phyloP scores from a whole-genome alignment of 1,139 yeast species.

The Kodamaea sp. region DNA sequence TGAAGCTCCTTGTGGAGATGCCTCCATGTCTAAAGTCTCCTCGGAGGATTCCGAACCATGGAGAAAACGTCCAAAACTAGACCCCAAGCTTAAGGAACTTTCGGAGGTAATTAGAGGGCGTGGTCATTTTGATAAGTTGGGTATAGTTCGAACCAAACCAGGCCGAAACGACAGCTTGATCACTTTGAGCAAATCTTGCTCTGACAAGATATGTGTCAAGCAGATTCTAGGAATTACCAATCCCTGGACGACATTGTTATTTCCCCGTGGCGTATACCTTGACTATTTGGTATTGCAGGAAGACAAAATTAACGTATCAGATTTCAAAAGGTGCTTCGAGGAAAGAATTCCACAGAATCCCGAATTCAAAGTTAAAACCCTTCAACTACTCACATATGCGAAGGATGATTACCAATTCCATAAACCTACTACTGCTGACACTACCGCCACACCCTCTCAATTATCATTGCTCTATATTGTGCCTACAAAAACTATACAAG shows the following conservation, averaged over 20 bases:
- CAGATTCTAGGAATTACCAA: conserved; percentile 65
- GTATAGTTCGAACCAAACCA: conserved; percentile 85
- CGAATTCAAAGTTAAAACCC: conserved; percentile 10
- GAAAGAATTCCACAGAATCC: conserved; percentile 25
- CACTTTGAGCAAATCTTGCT: conserved; percentile 79
- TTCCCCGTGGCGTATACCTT: conserved; percentile 48
- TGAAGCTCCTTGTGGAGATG: conserved; percentile 93
- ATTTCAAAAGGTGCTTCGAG: conserved; percentile 56
- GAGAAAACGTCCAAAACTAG: conserved; percentile 10
- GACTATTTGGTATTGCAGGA: conserved; percentile 56
- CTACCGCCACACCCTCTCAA: conserved; percentile 32
- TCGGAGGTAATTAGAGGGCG: conserved; percentile 59
- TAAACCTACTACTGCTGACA: conserved; percentile 19
- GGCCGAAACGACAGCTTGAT: conserved; percentile 77
- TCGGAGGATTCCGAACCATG: conserved; percentile 15
- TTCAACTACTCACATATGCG: conserved; percentile 25
- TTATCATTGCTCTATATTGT: conserved; percentile 36
- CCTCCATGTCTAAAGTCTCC: conserved; percentile 53
- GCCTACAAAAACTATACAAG: conserved; percentile 32
- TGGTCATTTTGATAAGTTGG: conserved; percentile 54
- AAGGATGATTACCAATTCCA: conserved; percentile 28
- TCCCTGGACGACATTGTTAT: conserved; percentile 45
- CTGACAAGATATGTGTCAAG: conserved; percentile 72
- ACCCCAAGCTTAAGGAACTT: background rate
- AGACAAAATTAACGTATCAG: conserved; percentile 26